Conservation (phyloP, 306 rosid species). For the Dalbergia cultrata region DNA sequence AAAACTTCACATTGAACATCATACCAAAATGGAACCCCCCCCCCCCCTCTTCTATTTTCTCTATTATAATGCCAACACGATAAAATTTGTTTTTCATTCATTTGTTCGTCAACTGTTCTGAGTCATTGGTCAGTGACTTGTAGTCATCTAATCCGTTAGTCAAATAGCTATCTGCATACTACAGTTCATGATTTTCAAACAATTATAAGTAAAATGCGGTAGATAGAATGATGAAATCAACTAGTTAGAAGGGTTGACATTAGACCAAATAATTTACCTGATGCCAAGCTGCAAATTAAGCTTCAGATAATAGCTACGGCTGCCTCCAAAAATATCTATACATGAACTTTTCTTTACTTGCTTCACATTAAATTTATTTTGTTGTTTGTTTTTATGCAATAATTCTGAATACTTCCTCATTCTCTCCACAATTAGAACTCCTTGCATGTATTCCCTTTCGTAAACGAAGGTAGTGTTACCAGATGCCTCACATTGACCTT, state of each 20-base stretch:
- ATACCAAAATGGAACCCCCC: neutral
- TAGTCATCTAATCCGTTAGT: constrained; percentile 4
- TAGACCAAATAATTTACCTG: constrained; percentile 50
- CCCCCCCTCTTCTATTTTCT: too few relatives aligned
- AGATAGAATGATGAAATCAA: neutral
- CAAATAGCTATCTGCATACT: constrained; percentile 1
- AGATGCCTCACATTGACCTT: constrained; percentile 54
- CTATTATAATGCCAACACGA: constrained; percentile 2
- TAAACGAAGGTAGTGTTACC: constrained; percentile 50
- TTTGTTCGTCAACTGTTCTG: neutral
- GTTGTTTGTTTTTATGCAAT: constrained; percentile 55
- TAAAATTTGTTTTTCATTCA: constrained; percentile 3
- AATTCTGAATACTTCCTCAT: constrained; percentile 53
- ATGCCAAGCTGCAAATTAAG: constrained; percentile 70
- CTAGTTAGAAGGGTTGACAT: neutral
- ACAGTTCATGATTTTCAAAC: constrained; percentile 11
- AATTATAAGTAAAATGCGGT: neutral
- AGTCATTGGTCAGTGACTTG: neutral
- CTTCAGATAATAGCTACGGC: constrained; percentile 56
- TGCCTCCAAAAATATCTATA: constrained; percentile 47
- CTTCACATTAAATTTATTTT: constrained; percentile 54
- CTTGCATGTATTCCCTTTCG: constrained; percentile 95
- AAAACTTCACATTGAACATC: constrained; percentile 5
- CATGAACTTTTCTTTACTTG: constrained; percentile 63
- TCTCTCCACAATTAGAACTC: constrained; percentile 84